Evolutionary conservation across 331 rosid species (phyloP).

Genomic region (Phaseolus coccineus): DNA sequence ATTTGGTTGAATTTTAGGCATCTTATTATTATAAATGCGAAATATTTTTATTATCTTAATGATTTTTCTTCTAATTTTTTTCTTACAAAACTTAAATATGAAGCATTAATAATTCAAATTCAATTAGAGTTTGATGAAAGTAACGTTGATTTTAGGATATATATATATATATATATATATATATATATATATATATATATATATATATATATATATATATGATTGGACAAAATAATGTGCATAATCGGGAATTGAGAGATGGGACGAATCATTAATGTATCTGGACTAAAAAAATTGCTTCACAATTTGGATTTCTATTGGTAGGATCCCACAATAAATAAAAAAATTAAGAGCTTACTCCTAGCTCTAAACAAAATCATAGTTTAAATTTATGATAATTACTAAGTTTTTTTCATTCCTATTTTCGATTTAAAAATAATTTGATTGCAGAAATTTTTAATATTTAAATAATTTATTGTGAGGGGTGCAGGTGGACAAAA

Average conservation of each 20-base stretch:
- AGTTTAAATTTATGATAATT: too few species aligned
- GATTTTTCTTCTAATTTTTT: too few species aligned
- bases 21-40: too few species aligned
- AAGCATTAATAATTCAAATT: too few species aligned
- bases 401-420: too few species aligned
- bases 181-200: too few species aligned
- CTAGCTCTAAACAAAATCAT: too few species aligned
- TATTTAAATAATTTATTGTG: not conserved
- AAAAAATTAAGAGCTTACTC: too few species aligned
- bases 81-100: too few species aligned
- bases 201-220: not conserved
- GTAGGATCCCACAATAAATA: not conserved
- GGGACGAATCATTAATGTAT: conserved; percentile 2
- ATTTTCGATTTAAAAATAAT: not conserved
- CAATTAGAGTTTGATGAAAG: too few species aligned
- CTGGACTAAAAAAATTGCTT: conserved; percentile 28
- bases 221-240: not conserved
- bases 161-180: not conserved
- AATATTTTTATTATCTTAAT: not conserved
- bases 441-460: not conserved
- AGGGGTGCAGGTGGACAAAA: conserved; percentile 84
- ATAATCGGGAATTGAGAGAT: not conserved
- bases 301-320: not conserved
- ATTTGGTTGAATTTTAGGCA: not conserved
- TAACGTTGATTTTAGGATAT: too few species aligned